phyloP scores from a whole-genome alignment of 1,139 yeast genomes.

The Arxiozyma heterogenica region DNA sequence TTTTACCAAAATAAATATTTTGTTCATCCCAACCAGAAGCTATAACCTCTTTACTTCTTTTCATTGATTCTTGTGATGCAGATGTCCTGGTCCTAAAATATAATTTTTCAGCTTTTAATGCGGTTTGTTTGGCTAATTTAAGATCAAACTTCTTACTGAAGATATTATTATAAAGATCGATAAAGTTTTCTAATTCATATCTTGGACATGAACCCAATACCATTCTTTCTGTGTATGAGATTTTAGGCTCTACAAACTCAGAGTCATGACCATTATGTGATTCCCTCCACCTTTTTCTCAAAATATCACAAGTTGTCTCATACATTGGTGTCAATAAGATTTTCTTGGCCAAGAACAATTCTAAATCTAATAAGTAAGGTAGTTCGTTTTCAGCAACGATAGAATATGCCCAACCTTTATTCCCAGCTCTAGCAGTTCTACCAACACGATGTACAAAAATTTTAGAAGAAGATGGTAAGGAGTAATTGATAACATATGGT shows the following conservation, averaged over 20 bases:
- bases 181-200: constrained; percentile 54
- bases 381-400: constrained; percentile 77
- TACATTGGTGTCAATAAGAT: constrained; percentile 62
- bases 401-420: constrained; percentile 95
- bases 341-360: constrained; percentile 80
- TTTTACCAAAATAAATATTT: constrained; percentile 66
- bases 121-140: constrained; percentile 54
- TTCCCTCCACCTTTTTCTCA: constrained; percentile 39
- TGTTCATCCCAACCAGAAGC: constrained; percentile 86
- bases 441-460: constrained; percentile 96
- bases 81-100: constrained; percentile 78
- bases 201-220: constrained; percentile 82
- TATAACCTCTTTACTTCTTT: constrained; percentile 72
- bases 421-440: constrained; percentile 98
- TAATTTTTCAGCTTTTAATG: constrained; percentile 78
- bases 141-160: constrained; percentile 64
- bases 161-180: constrained; percentile 62
- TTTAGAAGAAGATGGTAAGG: constrained; percentile 86
- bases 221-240: constrained; percentile 66
- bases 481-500: constrained; percentile 86
- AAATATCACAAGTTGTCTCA: constrained; percentile 47
- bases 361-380: constrained; percentile 85
- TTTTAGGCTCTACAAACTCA: constrained; percentile 39
- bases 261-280: constrained; percentile 29
- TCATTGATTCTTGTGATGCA: constrained; percentile 77